Evolutionary conservation across 176 grass and related monocot genomes (phyloP).

Genomic region (Triticum aestivum): DNA sequence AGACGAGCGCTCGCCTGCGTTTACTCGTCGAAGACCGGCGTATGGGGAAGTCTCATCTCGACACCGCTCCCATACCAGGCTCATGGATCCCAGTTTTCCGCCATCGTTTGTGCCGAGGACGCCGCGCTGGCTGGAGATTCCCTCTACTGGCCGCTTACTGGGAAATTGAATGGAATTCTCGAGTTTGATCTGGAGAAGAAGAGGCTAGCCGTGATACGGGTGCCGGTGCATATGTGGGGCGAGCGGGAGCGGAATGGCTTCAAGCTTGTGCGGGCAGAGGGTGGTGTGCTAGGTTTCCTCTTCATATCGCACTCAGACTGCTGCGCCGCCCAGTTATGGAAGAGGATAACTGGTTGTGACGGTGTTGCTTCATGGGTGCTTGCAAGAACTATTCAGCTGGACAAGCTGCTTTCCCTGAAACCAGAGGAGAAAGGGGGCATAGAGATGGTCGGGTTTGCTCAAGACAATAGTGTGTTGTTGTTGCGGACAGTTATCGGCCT

Average conservation of each 20-base stretch:
- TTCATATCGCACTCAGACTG: background rate
- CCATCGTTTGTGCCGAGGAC: background rate
- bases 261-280: background rate
- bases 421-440: background rate
- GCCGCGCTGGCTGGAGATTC: background rate
- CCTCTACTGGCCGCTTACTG: background rate
- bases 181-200: background rate
- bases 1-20: background rate
- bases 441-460: background rate
- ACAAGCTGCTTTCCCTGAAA: background rate
- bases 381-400: background rate
- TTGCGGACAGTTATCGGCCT: background rate
- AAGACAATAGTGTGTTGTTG: background rate
- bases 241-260: background rate
- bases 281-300: background rate
- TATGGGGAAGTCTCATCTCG: background rate
- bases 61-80: background rate
- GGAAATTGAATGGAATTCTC: background rate
- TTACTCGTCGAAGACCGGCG: background rate
- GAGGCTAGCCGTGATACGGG: background rate
- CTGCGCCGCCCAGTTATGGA: background rate
- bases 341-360: background rate
- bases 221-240: background rate
- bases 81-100: background rate
- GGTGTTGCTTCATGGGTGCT: background rate